Percentiles rank a stretch among this genome's conserved stretches.
These are phyloP conservation scores for Coemansia asiatica DNA, from an alignment of 192 early-diverging fungal genomes.

Conservation along the genomic window DNA sequence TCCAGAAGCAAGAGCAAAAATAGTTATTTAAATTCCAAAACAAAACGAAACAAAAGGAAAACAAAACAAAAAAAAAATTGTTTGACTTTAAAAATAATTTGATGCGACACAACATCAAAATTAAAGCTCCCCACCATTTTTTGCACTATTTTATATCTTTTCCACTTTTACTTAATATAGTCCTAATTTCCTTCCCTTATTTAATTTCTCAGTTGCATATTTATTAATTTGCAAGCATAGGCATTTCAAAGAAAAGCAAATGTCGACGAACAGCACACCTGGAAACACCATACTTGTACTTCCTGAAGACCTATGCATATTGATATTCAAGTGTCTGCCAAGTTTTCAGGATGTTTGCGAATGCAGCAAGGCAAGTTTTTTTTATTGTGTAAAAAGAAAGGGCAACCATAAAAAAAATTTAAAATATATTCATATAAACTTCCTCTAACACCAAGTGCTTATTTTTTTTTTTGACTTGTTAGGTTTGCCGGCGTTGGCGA, in stretches of 20 bases:
- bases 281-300: slow-evolving; percentile 4
- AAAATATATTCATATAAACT: too few relatives aligned
- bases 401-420: too few relatives aligned
- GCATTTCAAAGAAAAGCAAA: neutral
- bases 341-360: slow-evolving; percentile 27
- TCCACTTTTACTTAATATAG: neutral
- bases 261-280: neutral
- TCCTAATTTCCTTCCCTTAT: too few relatives aligned
- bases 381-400: neutral
- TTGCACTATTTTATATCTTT: neutral
- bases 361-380: slow-evolving; percentile 29
- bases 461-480: neutral
- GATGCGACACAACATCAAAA: too few relatives aligned
- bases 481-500: slow-evolving; percentile 30
- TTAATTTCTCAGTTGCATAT: too few relatives aligned
- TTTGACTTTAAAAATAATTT: too few relatives aligned
- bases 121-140: too few relatives aligned
- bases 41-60: neutral
- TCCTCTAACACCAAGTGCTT: neutral
- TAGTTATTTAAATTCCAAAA: too few relatives aligned
- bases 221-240: too few relatives aligned
- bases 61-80: neutral
- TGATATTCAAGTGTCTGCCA: slow-evolving; percentile 24
- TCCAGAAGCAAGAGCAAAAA: too few relatives aligned
- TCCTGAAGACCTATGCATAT: slow-evolving; percentile 30